phyloP scores from a whole-genome alignment of 106 monocot species.

The Dioscorea dumetorum region DNA sequence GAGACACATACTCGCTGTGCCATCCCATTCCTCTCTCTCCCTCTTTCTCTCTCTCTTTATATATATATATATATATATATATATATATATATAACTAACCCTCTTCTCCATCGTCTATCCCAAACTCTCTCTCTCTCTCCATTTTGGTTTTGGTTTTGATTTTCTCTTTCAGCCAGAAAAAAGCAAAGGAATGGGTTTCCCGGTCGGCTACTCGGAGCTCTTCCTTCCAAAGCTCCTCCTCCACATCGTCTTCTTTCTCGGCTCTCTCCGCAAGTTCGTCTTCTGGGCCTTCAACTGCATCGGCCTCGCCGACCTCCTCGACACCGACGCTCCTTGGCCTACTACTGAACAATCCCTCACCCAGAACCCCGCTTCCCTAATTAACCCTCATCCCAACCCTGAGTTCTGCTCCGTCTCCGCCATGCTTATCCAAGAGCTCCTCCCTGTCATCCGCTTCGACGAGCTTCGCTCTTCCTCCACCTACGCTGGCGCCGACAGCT shows the following conservation, averaged over 20 bases:
- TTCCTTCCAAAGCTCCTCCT: slow-evolving; percentile 41
- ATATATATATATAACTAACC: too few relatives aligned
- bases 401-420: slow-evolving; percentile 19
- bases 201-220: slow-evolving; percentile 51
- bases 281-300: slow-evolving; percentile 23
- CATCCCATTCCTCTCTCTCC: too few relatives aligned
- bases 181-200: slow-evolving; percentile 37
- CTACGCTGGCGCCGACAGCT: slow-evolving; percentile 4
- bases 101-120: too few relatives aligned
- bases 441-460: slow-evolving; percentile 6
- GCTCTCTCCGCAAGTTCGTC: slow-evolving; percentile 37
- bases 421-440: slow-evolving; percentile 24
- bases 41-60: too few relatives aligned
- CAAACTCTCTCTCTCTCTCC: too few relatives aligned
- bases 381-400: not conserved
- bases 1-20: too few relatives aligned
- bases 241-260: slow-evolving; percentile 40
- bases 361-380: not conserved
- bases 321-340: slow-evolving; percentile 19
- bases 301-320: slow-evolving; percentile 41
- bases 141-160: too few relatives aligned
- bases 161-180: too few relatives aligned
- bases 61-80: too few relatives aligned
- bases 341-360: not conserved
- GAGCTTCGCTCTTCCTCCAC: not conserved